Evolutionary conservation across 108 stramenopile genomes (phyloP).

Genomic region (Phaeodactylum tricornutum): DNA sequence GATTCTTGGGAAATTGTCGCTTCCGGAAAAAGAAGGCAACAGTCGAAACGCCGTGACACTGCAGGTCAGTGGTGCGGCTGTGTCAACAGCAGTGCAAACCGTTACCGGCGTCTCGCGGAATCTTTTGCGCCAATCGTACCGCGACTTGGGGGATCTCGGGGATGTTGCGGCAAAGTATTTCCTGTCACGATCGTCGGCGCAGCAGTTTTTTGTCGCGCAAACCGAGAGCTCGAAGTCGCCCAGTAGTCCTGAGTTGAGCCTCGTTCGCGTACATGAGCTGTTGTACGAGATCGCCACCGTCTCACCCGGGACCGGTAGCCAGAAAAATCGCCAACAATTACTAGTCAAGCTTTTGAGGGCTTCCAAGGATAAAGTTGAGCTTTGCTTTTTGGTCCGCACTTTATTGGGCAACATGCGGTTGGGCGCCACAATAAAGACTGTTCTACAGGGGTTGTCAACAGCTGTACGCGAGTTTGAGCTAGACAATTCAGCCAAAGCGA

Average conservation of each 20-base stretch:
- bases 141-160: slow-evolving; percentile 29
- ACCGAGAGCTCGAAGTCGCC: background rate
- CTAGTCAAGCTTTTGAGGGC: slow-evolving; percentile 24
- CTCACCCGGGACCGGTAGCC: slow-evolving; percentile 10
- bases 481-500: too few species aligned
- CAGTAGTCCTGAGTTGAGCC: slow-evolving; percentile 3
- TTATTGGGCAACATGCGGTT: slow-evolving; percentile 36
- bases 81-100: slow-evolving; percentile 25
- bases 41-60: slow-evolving; percentile 2
- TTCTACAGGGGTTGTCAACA: slow-evolving; percentile 28
- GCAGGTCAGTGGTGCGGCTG: slow-evolving; percentile 28
- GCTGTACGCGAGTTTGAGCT: slow-evolving; percentile 13
- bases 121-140: slow-evolving; percentile 27
- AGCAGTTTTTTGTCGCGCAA: background rate
- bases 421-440: slow-evolving; percentile 31
- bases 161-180: slow-evolving; percentile 31
- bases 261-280: slow-evolving; percentile 13
- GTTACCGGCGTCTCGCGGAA: slow-evolving; percentile 18
- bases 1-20: slow-evolving; percentile 7
- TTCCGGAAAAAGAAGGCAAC: background rate
- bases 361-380: slow-evolving; percentile 20
- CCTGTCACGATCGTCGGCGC: background rate
- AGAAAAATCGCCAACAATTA: slow-evolving; percentile 12
- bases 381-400: slow-evolving; percentile 35
- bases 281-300: slow-evolving; percentile 15